Conservation (phyloP, 2,329 filamentous ascomycete species). For the Pestalotiopsis sp. region DNA sequence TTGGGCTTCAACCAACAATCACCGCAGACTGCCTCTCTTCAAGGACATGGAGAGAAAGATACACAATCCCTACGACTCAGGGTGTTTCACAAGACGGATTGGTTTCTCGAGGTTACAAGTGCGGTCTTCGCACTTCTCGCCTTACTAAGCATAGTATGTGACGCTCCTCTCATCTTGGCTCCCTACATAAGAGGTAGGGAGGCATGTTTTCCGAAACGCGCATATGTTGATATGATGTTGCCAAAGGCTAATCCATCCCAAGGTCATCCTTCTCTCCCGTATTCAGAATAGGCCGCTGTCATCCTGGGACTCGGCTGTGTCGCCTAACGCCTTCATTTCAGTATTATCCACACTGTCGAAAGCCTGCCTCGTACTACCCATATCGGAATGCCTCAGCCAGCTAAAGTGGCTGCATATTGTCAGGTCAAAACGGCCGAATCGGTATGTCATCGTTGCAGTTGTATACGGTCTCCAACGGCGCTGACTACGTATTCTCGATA, state of each 20-base stretch:
- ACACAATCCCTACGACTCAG: neutral
- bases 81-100: neutral
- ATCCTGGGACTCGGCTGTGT: neutral
- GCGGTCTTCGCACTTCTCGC: neutral
- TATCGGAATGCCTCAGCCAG: slow-evolving; percentile 10
- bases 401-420: slow-evolving; percentile 7
- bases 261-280: neutral
- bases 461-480: neutral
- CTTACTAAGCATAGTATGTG: neutral
- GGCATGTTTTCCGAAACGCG: too few relatives aligned
- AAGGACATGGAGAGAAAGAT: neutral
- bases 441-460: neutral
- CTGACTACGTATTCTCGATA: neutral
- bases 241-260: too few relatives aligned
- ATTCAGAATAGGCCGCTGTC: neutral
- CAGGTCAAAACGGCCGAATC: neutral
- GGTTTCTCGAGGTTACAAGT: neutral
- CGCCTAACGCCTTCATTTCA: slow-evolving; percentile 5
- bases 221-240: too few relatives aligned
- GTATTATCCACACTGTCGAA: slow-evolving; percentile 2
- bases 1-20: neutral
- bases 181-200: too few relatives aligned
- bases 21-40: neutral
- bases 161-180: too few relatives aligned
- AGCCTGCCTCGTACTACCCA: slow-evolving; percentile 1